Evolutionary conservation across 208 protist species (phyloP), one percentile per base, ranked within the genome.

Genomic region (Plasmodiophora brassicae): DNA sequence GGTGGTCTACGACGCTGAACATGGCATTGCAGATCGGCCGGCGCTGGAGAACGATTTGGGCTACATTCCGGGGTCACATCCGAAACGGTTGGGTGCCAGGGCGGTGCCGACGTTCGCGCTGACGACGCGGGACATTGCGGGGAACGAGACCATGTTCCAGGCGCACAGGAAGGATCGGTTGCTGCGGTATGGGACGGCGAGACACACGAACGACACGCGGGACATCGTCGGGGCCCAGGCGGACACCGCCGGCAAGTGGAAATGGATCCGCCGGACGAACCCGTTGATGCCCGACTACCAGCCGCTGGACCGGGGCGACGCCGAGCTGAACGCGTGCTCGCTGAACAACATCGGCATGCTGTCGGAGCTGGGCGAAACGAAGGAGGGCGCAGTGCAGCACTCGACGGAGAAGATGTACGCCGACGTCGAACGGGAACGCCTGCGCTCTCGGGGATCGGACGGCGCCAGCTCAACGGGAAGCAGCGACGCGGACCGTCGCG

Each of bases 381-480:
- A 28, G 50, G 50, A 57, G 50, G 20, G 25, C 14, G 20, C 50
- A 57, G 50, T 14, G 50, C 50, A 57, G 50, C 14, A 78, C 65
- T n/a, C n/a, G n/a, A n/a, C n/a, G n/a, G n/a, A n/a, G n/a, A n/a
- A 38, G 5, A n/a, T 78, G 65, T 78, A 78, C 41, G 10, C n/a
- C 32, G 65, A 78, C 65, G 65, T 32, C 65, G 65, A 78, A 78
- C 65, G 65, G 10, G 32, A 78, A 78, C 65, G 65, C 32, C 65
- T 78, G n/a, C 65, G n/a, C n/a, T 78, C 65, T n/a, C 5, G 14
- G 5, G 65, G 65, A 5, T 78, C 65, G 20, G n/a, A 78, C n/a
- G 50, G 25, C 50, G 50, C 50, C 14, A 14, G 50, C 14, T 57
- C 50, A 57, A 57, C 20, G 50, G 50, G 25, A 57, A 28, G 14